Conservation (phyloP, 139 green algal genomes). For the Diplosphaera chodatii region DNA sequence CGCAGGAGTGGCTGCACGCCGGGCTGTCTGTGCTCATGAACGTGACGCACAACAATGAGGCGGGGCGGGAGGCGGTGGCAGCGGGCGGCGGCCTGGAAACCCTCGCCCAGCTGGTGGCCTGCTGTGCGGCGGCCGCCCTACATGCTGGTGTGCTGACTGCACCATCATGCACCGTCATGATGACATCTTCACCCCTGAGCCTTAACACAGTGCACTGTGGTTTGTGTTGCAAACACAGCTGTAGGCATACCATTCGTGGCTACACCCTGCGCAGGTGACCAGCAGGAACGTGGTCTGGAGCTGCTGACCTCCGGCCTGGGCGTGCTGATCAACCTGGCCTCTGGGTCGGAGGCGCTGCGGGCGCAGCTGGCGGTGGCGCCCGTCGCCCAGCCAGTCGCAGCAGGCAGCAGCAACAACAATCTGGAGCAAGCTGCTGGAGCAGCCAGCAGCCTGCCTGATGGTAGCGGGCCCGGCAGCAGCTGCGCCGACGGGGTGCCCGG, state of each 20-base stretch:
- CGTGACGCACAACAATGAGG: constrained; percentile 54
- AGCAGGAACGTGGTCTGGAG: not conserved
- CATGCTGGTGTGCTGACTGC: no score
- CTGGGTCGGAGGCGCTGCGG: constrained; percentile 8
- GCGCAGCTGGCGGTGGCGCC: constrained; percentile 3
- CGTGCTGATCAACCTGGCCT: constrained; percentile 67
- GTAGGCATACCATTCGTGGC: no score
- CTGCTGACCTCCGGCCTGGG: constrained; percentile 29
- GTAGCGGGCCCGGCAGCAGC: no score
- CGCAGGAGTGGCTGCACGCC: constrained; percentile 4
- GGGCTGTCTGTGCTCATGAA: constrained; percentile 67
- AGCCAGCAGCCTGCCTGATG: no score
- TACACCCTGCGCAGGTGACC: not conserved
- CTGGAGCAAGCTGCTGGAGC: not conserved
- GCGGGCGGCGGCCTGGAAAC: constrained; percentile 22
- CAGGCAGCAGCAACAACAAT: constrained; percentile 5
- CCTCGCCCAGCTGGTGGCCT: constrained; percentile 9
- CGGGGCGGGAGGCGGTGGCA: constrained; percentile 32
- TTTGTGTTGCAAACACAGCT: no score
- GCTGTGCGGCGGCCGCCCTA: not conserved
- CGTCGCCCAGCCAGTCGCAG: not conserved
- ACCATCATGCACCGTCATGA: no score
- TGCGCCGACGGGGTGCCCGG: no score
- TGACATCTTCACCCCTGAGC: no score
- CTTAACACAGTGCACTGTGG: no score